Evolutionary conservation across 2,329 filamentous ascomycete genomes (phyloP), one percentile per base, ranked within the genome.

Genomic region (Sarocladium oryzae): DNA sequence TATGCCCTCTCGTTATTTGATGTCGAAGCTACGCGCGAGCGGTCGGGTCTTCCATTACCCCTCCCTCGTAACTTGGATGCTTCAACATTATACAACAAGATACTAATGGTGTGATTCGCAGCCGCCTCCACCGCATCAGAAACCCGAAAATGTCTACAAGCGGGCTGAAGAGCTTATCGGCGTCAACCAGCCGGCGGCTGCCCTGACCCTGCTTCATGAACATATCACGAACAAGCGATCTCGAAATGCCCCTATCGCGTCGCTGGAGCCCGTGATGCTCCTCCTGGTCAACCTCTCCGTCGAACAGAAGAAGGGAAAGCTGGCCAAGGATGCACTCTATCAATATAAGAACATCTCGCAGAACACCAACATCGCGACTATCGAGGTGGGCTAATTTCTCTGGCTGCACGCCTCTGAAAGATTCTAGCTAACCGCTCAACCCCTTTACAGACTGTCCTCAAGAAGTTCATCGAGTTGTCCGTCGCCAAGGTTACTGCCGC

Each of bases 321-420:
- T 93, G 55, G 93, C 92, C 70, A 99, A 99, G 80, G 93, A 99
- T 75, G 93, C 93, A 55, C 81, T 99, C 46, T 99, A 97, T 71
- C 93, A 96, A 71, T 99, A 99, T 82, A 99, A 99, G 81, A 99
- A 99, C 72, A 97, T 96, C 60, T 92, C 91, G 52, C 93, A 99
- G 72, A 99, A 99, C 76, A 96, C 92, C 61, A 97, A 97, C 68
- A 90, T 99, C 60, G 90, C 84, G 62, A 99, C 93, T 55, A 99
- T 99, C 69, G 93, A 97, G 83, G 87, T 89, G 74, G 38, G 68
- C 63, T 51, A 21, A 50, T 26, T 4, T 21, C 28, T 33, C 28
- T 11, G n/a, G n/a, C n/a, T n/a, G n/a, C n/a, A n/a, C 43, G 9
- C 9, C 40, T 30, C 7, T 20, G 26, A n/a, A 48, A 10, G 16